Evolutionary conservation across 352 stramenopile species (phyloP).

Genomic region (Phytopythium vexans): DNA sequence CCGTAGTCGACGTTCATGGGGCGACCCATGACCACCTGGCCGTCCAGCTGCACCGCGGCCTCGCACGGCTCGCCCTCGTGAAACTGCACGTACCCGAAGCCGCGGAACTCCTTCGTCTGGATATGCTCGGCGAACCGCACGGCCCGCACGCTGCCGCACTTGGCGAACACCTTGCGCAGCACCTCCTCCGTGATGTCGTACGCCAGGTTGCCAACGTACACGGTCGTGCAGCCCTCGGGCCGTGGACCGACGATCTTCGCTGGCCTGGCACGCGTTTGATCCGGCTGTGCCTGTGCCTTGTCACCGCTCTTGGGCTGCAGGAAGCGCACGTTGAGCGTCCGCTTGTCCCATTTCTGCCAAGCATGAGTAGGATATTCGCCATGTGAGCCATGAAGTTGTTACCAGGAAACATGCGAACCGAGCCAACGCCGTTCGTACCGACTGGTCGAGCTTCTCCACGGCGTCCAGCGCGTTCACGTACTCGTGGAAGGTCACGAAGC

Average conservation of each 20-base stretch:
- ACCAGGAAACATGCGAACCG: not conserved
- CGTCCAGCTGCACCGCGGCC: slow-evolving; percentile 74
- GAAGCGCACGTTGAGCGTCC: slow-evolving; percentile 81
- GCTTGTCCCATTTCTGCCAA: slow-evolving; percentile 75
- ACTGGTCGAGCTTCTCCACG: slow-evolving; percentile 72
- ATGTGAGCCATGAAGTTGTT: not conserved
- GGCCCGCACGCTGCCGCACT: slow-evolving; percentile 72
- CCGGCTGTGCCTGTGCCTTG: slow-evolving; percentile 1
- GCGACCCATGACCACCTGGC: slow-evolving; percentile 79
- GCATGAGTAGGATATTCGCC: not conserved
- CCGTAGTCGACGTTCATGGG: slow-evolving; percentile 85
- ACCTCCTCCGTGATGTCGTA: slow-evolving; percentile 93
- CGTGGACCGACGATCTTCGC: slow-evolving; percentile 57
- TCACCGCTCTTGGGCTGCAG: slow-evolving; percentile 58
- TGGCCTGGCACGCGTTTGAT: slow-evolving; percentile 11
- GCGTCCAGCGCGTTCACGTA: slow-evolving; percentile 79
- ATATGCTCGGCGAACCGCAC: slow-evolving; percentile 85
- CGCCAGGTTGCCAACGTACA: slow-evolving; percentile 96
- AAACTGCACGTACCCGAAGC: slow-evolving; percentile 93
- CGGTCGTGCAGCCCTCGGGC: slow-evolving; percentile 84
- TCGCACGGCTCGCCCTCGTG: slow-evolving; percentile 87
- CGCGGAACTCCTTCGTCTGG: slow-evolving; percentile 81
- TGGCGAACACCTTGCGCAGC: slow-evolving; percentile 76
- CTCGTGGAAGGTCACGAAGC: slow-evolving; percentile 80
- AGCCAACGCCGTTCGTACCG: slow-evolving; percentile 12